Conservation (phyloP, 768 basidiomycete species). For the Trametes cingulata region DNA sequence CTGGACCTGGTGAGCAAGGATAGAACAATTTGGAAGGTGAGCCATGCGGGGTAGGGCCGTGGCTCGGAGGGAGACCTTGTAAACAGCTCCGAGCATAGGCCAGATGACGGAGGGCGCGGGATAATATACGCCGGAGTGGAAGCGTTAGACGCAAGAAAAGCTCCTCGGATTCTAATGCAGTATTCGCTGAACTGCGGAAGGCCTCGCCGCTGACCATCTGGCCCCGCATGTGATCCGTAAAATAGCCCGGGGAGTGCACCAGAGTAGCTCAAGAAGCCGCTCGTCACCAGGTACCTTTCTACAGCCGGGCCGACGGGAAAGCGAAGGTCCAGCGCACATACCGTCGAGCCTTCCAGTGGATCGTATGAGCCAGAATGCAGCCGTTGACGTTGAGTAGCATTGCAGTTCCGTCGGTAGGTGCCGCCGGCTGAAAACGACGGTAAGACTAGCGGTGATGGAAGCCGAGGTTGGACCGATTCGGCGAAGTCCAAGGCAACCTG, state of each 20-base stretch:
- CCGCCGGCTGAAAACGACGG: too few relatives aligned
- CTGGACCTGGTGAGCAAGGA: background rate
- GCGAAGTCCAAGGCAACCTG: too few relatives aligned
- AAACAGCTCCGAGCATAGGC: background rate
- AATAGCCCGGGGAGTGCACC: background rate
- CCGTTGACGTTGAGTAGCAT: too few relatives aligned
- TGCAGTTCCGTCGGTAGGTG: too few relatives aligned
- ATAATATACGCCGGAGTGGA: background rate
- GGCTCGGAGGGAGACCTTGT: background rate
- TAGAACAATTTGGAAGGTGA: background rate
- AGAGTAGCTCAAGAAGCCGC: too few relatives aligned
- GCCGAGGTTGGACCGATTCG: too few relatives aligned
- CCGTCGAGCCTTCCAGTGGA: too few relatives aligned
- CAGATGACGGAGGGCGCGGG: background rate
- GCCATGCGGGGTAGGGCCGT: background rate
- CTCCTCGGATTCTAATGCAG: background rate
- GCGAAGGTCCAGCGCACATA: background rate
- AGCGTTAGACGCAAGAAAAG: background rate
- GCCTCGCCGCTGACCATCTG: background rate
- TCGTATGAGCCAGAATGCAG: too few relatives aligned
- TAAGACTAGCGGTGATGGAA: too few relatives aligned
- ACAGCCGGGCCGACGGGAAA: background rate
- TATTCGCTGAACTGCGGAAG: too few relatives aligned
- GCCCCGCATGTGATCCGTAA: constrained; percentile 1
- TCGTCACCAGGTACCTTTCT: background rate